These are phyloP conservation scores for Arabidopsis suecica DNA, from an alignment of 345 rosid genomes.

Conservation along the genomic window DNA sequence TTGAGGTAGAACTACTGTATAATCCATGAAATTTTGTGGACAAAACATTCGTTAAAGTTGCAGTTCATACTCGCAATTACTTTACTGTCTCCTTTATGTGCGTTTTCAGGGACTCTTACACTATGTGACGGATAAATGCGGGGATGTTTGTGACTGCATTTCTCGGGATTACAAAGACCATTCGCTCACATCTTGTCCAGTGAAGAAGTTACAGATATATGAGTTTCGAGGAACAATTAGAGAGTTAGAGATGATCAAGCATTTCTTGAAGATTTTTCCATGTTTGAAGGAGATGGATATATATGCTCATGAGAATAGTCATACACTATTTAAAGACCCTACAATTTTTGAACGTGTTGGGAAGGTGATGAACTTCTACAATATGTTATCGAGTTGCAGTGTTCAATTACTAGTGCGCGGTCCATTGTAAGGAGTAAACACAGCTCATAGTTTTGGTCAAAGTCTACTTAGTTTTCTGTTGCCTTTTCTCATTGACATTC, in stretches of 20 bases:
- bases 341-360: too few species aligned
- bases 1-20: background rate
- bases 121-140: background rate
- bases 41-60: background rate
- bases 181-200: background rate
- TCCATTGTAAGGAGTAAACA: too few species aligned
- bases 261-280: conserved; percentile 2
- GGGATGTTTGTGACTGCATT: background rate
- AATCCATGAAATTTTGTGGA: background rate
- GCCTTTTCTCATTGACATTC: too few species aligned
- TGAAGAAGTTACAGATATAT: background rate
- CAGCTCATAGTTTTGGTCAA: too few species aligned
- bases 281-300: conserved; percentile 7
- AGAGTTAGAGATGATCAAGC: background rate
- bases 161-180: background rate
- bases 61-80: background rate
- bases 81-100: background rate
- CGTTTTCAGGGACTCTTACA: background rate
- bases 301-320: background rate
- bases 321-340: too few species aligned
- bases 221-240: background rate
- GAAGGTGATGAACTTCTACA: too few species aligned
- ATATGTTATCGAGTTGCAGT: too few species aligned
- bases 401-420: too few species aligned
- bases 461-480: too few species aligned